phyloP scores from a whole-genome alignment of 495 filamentous ascomycete species.

The Aspergillus homomorphus region DNA sequence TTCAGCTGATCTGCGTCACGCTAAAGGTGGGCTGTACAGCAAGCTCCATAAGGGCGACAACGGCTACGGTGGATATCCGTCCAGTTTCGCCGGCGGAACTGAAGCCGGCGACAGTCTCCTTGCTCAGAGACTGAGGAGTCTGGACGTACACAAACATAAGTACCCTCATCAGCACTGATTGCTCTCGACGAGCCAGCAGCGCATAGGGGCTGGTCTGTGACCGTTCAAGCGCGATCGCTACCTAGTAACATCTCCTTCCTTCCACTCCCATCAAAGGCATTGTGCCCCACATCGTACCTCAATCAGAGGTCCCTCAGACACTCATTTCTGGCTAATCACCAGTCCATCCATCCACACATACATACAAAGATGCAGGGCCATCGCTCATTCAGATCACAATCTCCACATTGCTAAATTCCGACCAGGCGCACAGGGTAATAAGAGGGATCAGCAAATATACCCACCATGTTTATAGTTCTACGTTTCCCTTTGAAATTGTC shows the following conservation, averaged over 20 bases:
- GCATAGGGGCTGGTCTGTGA: neutral
- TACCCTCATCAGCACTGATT: neutral
- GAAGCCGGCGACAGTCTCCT: constrained; percentile 53
- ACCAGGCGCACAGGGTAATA: constrained; percentile 2
- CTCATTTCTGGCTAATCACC: neutral
- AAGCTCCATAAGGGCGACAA: constrained; percentile 66
- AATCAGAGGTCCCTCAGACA: neutral
- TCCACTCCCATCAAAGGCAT: neutral
- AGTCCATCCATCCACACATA: neutral
- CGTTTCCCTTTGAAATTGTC: neutral
- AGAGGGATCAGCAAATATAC: constrained; percentile 7
- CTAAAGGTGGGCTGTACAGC: constrained; percentile 46
- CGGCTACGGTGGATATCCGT: constrained; percentile 62
- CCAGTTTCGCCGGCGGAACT: constrained; percentile 32
- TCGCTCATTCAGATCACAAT: constrained; percentile 3
- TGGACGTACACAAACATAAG: constrained; percentile 42
- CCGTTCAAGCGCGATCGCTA: neutral
- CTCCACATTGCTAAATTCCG: neutral
- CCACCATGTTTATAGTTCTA: neutral
- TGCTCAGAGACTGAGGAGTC: constrained; percentile 49
- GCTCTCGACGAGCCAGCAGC: neutral
- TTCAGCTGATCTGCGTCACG: constrained; percentile 1
- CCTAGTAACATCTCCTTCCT: neutral
- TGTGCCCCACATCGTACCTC: neutral
- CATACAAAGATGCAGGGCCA: constrained; percentile 13